phyloP scores from a whole-genome alignment of 1,284 basidiomycete species.

The Meira miltonrushii region DNA sequence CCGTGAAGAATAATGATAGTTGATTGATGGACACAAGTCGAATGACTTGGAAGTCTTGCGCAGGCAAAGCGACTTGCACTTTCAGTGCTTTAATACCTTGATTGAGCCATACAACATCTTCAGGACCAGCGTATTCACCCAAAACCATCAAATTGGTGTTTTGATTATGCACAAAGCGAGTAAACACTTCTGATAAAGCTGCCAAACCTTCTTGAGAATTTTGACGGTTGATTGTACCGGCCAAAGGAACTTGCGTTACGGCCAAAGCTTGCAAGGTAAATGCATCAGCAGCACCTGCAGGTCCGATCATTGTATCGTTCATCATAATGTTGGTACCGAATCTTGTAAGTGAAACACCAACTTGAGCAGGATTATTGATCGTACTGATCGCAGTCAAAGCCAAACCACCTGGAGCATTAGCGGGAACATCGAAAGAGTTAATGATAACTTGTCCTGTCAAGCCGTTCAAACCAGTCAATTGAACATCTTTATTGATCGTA shows the following conservation, averaged over 20 bases:
- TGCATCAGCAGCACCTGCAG: conserved; percentile 57
- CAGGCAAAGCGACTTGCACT: conserved; percentile 63
- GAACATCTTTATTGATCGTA: conserved; percentile 61
- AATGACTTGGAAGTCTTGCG: conserved; percentile 65
- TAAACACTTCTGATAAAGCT: conserved; percentile 65
- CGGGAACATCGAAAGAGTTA: conserved; percentile 67
- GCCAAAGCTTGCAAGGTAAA: conserved; percentile 62
- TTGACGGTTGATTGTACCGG: conserved; percentile 66
- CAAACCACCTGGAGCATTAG: conserved; percentile 70
- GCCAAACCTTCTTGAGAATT: conserved; percentile 58
- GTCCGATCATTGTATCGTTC: conserved; percentile 61
- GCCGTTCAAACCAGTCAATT: conserved; percentile 68
- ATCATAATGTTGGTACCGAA: conserved; percentile 64
- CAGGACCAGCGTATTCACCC: conserved; percentile 64
- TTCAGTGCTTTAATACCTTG: conserved; percentile 67
- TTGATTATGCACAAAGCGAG: conserved; percentile 67
- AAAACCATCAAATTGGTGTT: conserved; percentile 64
- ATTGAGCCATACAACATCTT: conserved; percentile 67
- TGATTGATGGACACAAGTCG: conserved; percentile 64
- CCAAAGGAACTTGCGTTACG: conserved; percentile 60
- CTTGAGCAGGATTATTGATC: conserved; percentile 69
- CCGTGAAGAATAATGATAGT: conserved; percentile 63
- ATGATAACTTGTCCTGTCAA: conserved; percentile 65
- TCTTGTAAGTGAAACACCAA: conserved; percentile 65
- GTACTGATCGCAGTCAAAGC: conserved; percentile 64